phyloP scores from a whole-genome alignment of 805 yeast genomes.

The Sugiyamaella lignohabitans region DNA sequence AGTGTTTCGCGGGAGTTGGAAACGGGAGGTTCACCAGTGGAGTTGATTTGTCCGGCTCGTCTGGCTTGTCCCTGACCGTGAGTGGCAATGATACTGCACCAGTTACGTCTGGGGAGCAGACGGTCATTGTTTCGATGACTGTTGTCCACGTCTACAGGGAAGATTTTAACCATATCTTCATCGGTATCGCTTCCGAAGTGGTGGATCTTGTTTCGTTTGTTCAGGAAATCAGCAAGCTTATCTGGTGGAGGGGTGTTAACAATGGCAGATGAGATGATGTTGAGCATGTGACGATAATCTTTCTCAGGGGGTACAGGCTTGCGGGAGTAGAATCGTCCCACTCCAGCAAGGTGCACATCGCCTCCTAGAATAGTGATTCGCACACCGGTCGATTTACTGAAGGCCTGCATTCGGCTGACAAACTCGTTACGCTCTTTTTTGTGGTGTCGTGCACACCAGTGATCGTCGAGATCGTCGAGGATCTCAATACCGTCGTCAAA shows the following conservation, averaged over 20 bases:
- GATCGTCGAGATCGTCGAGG: conserved; percentile 89
- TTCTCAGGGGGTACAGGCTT: conserved; percentile 48
- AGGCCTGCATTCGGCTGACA: conserved; percentile 52
- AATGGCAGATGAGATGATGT: conserved; percentile 84
- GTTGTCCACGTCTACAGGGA: conserved; percentile 54
- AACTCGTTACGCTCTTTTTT: conserved; percentile 76
- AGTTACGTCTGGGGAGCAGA: conserved; percentile 52
- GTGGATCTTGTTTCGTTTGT: conserved; percentile 63
- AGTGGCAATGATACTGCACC: conserved; percentile 39
- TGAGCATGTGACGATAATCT: conserved; percentile 62
- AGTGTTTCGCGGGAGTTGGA: conserved; percentile 7
- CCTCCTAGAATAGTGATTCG: conserved; percentile 85
- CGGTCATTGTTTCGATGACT: conserved; percentile 40
- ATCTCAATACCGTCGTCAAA: conserved; percentile 90
- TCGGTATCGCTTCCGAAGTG: conserved; percentile 57
- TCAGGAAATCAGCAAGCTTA: conserved; percentile 68
- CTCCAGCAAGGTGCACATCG: conserved; percentile 84
- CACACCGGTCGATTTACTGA: conserved; percentile 57
- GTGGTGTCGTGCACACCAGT: conserved; percentile 90
- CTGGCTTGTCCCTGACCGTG: not conserved
- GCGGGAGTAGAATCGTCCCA: conserved; percentile 61
- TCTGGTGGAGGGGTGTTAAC: conserved; percentile 90
- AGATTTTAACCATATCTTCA: conserved; percentile 77
- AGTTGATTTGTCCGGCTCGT: conserved; percentile 1
- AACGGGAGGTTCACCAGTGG: conserved; percentile 1